Base-by-base conservation (phyloP, 768 basidiomycete genomes). In the Phylloporus arenicola region DNA sequence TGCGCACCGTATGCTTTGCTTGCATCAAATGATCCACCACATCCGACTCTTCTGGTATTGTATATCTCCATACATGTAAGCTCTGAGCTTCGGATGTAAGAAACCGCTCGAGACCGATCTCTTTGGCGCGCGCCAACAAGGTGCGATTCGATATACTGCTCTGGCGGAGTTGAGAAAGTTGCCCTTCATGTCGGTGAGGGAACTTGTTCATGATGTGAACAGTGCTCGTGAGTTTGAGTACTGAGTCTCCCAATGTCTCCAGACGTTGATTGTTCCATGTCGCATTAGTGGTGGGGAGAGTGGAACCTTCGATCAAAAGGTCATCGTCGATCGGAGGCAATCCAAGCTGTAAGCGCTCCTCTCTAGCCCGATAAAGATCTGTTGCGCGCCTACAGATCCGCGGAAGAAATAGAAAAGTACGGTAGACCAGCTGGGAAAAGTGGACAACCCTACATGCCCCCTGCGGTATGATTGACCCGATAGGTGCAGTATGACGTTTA, bases 201-300 rank as follows among this genome's bases (percentile, higher is more conserved):
- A 77, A 90, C 54, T 77, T 80, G 70, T 86, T 88, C 69, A 85
- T 84, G 5, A 89, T 69, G 60, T 92, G 80, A 3, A 91, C 81
- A 19, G 85, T 86, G 4, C 82, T 82, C 43, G 82, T 79, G 22
- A 93, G 67, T 59, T 92, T 84, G 38, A 92, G 73, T 1, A 92
- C 88, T 0, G 85, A 80, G 60, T 95, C 92, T 9, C 92, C 92
- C 7, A 94, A 72, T 0, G 90, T 92, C 64, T 95, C 92, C 48
- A 94, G 64, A 1, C 88, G 81, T 59, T 95, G 89, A 55, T 93
- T 94, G 66, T 77, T 88, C 69, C 80, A 90, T 9, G 78, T 76
- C 7, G 80, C 75, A 30, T 61, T 62, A 6, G 84, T 76, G 31
- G 75, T 74, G 1, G 92, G 92, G 11, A 91, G 70, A 1, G 88